Base-by-base conservation (phyloP, 768 basidiomycete species). In the Phaffia tasmanica region DNA sequence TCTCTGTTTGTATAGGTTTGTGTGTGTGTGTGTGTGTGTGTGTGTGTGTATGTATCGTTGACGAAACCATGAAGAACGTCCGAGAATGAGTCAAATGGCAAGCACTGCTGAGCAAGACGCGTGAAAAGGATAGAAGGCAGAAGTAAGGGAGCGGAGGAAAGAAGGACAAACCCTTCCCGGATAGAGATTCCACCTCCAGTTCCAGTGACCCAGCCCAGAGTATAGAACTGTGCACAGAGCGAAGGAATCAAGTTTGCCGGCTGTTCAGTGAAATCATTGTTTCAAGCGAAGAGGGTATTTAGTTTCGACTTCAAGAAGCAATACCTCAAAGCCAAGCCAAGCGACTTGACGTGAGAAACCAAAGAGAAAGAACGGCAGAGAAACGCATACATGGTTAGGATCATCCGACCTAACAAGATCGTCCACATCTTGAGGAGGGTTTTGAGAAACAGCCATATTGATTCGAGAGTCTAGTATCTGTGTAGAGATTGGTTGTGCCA, bases 221-320 rank as follows among this genome's bases (percentile, higher is more conserved):
- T 81, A 77, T 92, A 92, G 76, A 93, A 92, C 7, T 84, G 82
- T 54, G 83, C 79, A 75, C 90, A 93, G 1, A 93, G 81, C 73
- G 88, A 87, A 42, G 87, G 87, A 62, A 92, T 92, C 69, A 92
- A 81, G 75, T 89, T 91, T n/a, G 90, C 90, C 23, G 90, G 89
- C 75, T 77, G 67, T 6, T 29, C 5, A 50, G 7, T 3, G 3
- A 18, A 18, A 6, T 42, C 11, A 42, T 42, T 11, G 11, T 5
- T 42, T 42, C 7, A 29, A 11, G 7, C 8, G n/a, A 48, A 48
- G 18, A 8, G 46, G 47, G 46, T 1, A 6, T 19, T 14, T 30
- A 11, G 49, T n/a, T 8, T 53, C 62, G 27, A 54, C n/a, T 30
- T 32, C 27, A 58, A 32, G 30, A 35, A 18, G 57, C 35, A 19